Conservation (phyloP, 2,329 filamentous ascomycete genomes). For the Xylariomycetidae sp. region DNA sequence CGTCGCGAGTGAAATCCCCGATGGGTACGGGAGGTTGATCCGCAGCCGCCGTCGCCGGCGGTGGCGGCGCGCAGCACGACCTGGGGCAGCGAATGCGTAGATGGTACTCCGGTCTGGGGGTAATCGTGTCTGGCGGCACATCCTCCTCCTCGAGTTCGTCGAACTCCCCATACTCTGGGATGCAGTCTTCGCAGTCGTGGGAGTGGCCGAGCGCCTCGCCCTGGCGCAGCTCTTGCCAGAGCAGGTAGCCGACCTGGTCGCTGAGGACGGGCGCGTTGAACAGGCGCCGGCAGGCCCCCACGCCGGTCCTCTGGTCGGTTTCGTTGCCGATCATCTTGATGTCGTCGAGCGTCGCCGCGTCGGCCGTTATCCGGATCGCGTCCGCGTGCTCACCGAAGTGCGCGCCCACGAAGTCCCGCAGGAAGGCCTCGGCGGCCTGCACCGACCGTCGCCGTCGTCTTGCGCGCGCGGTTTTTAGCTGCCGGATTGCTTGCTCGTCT, state of each 20-base stretch:
- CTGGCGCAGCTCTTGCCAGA: slow-evolving; percentile 14
- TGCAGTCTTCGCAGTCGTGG: background rate
- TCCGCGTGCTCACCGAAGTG: slow-evolving; percentile 12
- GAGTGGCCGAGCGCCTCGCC: slow-evolving; percentile 6
- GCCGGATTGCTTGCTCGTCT: background rate
- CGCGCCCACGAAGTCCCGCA: slow-evolving; percentile 10
- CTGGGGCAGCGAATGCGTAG: background rate
- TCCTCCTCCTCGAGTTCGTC: background rate
- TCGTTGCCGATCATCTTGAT: slow-evolving; percentile 19
- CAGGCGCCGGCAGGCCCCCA: slow-evolving; percentile 12
- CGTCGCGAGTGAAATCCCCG: no score
- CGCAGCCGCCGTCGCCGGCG: no score
- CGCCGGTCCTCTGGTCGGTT: slow-evolving; percentile 5
- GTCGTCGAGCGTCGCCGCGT: slow-evolving; percentile 11
- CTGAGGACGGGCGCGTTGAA: slow-evolving; percentile 18
- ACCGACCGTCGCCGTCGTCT: slow-evolving; percentile 1
- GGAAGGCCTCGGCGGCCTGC: slow-evolving; percentile 10
- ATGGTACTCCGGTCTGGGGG: no score
- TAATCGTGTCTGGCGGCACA: background rate
- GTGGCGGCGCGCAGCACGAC: background rate
- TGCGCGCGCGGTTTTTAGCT: slow-evolving; percentile 1
- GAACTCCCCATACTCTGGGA: no score
- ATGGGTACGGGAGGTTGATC: no score
- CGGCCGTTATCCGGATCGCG: slow-evolving; percentile 7
- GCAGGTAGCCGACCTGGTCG: slow-evolving; percentile 12